Percentiles rank a stretch among this genome's conserved stretches.
phyloP scores from a whole-genome alignment of 257 asterid species.

The Gentiana straminea region DNA sequence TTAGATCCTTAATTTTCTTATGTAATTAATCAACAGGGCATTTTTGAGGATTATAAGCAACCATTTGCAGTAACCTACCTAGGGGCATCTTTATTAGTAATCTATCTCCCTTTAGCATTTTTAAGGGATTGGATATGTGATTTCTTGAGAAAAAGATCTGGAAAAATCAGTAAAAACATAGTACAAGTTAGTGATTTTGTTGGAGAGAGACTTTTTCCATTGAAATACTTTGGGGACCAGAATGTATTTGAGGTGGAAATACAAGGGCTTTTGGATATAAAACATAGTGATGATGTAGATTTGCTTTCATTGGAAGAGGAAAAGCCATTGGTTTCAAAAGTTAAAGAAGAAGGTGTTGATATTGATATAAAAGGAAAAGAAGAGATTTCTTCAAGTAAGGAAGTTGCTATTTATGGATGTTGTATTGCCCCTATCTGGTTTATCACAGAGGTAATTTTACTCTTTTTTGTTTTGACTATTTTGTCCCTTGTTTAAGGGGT shows the following conservation, averaged over 20 bases:
- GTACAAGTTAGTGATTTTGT: conserved; percentile 18
- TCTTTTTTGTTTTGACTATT: neutral
- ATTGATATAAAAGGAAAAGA: conserved; percentile 34
- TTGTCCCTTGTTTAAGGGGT: neutral
- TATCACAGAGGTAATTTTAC: conserved; percentile 64
- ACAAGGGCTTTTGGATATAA: conserved; percentile 46
- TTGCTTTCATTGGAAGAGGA: conserved; percentile 54
- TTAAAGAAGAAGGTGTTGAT: conserved; percentile 21
- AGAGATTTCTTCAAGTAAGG: conserved; percentile 39
- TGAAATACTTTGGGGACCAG: conserved; percentile 50
- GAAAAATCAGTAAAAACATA: conserved; percentile 23
- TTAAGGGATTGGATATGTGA: conserved; percentile 55
- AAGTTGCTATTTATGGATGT: conserved; percentile 83
- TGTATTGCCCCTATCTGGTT: conserved; percentile 98
- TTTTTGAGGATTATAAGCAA: conserved; percentile 84
- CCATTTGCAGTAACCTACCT: conserved; percentile 98
- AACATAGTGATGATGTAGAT: conserved; percentile 44
- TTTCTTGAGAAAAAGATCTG: conserved; percentile 40
- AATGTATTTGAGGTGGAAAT: conserved; percentile 62
- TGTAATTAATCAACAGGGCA: conserved; percentile 43
- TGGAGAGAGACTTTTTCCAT: conserved; percentile 35
- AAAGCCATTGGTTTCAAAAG: conserved; percentile 48
- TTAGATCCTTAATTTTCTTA: neutral
- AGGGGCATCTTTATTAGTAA: conserved; percentile 92
- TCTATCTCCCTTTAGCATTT: conserved; percentile 87